A percentile compares a stretch with the other conserved stretches of the same genome.
These are phyloP conservation scores for Immersiporthe knoxdaviesiana DNA, from an alignment of 2,329 filamentous ascomycete species.

Conservation along the genomic window DNA sequence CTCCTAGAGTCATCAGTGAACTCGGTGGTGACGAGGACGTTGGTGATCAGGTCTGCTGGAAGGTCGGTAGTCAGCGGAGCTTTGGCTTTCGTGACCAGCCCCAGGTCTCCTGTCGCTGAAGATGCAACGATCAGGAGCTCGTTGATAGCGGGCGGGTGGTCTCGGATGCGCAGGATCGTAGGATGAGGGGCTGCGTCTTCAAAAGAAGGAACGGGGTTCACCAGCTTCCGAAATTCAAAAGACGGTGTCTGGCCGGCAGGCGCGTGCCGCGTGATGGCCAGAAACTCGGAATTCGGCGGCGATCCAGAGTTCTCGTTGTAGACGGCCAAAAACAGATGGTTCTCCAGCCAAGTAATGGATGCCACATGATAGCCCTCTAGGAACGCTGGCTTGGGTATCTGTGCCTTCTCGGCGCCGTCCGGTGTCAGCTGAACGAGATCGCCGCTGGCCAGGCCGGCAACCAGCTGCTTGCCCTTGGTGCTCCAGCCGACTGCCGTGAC, in stretches of 20 bases:
- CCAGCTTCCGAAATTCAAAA: slow-evolving; percentile 75
- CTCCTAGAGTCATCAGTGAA: slow-evolving; percentile 74
- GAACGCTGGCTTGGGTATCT: slow-evolving; percentile 76
- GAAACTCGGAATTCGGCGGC: slow-evolving; percentile 70
- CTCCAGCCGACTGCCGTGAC: slow-evolving; percentile 92
- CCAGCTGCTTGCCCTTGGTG: slow-evolving; percentile 86
- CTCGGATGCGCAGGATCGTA: slow-evolving; percentile 74
- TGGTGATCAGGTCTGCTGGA: slow-evolving; percentile 61
- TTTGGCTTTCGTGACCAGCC: slow-evolving; percentile 75
- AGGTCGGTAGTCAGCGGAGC: slow-evolving; percentile 63
- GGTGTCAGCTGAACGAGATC: slow-evolving; percentile 82
- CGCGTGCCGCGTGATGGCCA: slow-evolving; percentile 73
- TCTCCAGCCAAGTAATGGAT: slow-evolving; percentile 85
- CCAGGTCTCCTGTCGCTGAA: slow-evolving; percentile 78
- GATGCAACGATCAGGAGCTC: slow-evolving; percentile 84
- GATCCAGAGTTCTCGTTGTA: slow-evolving; percentile 69
- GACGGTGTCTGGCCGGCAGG: slow-evolving; percentile 46
- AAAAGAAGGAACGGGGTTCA: slow-evolving; percentile 75
- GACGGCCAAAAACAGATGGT: slow-evolving; percentile 79
- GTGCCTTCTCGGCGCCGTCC: slow-evolving; percentile 74
- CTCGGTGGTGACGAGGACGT: slow-evolving; percentile 74
- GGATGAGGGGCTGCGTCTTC: slow-evolving; percentile 73
- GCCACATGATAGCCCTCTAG: slow-evolving; percentile 74
- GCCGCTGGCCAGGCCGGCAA: slow-evolving; percentile 83
- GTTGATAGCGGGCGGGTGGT: slow-evolving; percentile 78